A percentile compares a stretch with the other conserved stretches of the same genome.
Conservation (phyloP, 2,329 filamentous ascomycete species). For the Aphanoascus verrucosus region DNA sequence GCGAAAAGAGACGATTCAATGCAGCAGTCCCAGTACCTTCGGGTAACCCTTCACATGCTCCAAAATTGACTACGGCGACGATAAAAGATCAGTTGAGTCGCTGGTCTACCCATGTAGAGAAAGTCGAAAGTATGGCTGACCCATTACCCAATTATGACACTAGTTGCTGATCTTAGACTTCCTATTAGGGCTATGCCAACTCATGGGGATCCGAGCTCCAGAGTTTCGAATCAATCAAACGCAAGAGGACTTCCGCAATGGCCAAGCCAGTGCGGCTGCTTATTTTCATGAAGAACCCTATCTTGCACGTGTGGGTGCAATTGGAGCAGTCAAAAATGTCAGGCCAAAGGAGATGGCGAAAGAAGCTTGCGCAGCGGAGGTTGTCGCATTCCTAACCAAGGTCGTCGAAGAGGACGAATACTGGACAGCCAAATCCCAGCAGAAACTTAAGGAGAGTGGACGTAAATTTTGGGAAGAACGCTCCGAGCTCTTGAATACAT, state of each 20-base stretch:
- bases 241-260: conserved; percentile 12
- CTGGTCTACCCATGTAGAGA: neutral
- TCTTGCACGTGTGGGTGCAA: conserved; percentile 23
- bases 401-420: conserved; percentile 23
- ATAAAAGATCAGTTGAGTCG: neutral
- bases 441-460: too few species aligned
- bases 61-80: neutral
- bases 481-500: too few species aligned
- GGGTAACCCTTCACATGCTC: neutral
- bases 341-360: conserved; percentile 9
- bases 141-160: neutral
- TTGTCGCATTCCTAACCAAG: conserved; percentile 22
- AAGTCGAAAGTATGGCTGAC: neutral
- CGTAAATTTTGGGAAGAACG: too few species aligned
- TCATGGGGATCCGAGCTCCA: conserved; percentile 20
- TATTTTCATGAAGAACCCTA: conserved; percentile 23
- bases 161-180: neutral
- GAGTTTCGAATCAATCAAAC: conserved; percentile 16
- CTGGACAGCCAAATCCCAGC: neutral
- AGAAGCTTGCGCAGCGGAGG: conserved; percentile 21
- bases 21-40: neutral
- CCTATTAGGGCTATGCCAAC: conserved; percentile 18
- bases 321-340: conserved; percentile 17
- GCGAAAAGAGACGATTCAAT: neutral
- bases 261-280: conserved; percentile 17